phyloP scores from a whole-genome alignment of 176 grass and related monocot genomes.

The Guadua angustifolia region DNA sequence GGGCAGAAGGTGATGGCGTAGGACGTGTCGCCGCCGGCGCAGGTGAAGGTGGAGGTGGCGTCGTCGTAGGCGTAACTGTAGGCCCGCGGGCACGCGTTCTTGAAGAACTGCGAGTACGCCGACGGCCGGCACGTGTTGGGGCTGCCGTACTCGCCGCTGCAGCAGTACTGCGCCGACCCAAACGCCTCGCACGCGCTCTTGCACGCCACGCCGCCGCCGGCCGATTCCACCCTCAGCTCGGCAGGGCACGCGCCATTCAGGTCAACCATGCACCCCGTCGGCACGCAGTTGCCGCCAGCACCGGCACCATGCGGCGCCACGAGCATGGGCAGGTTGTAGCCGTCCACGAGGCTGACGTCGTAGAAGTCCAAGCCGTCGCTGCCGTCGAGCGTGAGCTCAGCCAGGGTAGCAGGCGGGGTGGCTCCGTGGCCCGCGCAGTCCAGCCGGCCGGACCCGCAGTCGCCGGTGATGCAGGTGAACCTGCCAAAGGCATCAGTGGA shows the following conservation, averaged over 20 bases:
- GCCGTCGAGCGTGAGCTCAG: conserved; percentile 39
- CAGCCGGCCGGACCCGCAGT: conserved; percentile 58
- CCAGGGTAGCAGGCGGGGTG: background rate
- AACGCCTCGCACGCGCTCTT: conserved; percentile 86
- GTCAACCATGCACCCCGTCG: conserved; percentile 53
- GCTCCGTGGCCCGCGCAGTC: conserved; percentile 33
- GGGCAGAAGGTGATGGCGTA: conserved; percentile 82
- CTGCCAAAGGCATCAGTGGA: conserved; percentile 31
- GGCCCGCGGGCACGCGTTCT: conserved; percentile 73
- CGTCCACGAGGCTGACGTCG: conserved; percentile 96
- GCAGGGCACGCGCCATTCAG: conserved; percentile 62
- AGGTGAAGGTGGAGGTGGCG: conserved; percentile 77
- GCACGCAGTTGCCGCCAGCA: conserved; percentile 4
- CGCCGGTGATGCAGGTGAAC: conserved; percentile 62
- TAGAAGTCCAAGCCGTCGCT: conserved; percentile 71
- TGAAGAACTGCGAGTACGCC: conserved; percentile 81
- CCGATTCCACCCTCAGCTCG: conserved; percentile 41
- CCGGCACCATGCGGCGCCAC: conserved; percentile 52
- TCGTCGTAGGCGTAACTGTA: conserved; percentile 97
- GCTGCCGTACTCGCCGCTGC: conserved; percentile 72
- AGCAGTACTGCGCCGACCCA: conserved; percentile 74
- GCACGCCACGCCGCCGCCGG: conserved; percentile 59
- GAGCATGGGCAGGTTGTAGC: conserved; percentile 83
- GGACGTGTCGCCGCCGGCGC: conserved; percentile 43
- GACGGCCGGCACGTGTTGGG: conserved; percentile 69